phyloP scores from a whole-genome alignment of 1,284 basidiomycete genomes.

The Pterula multifida region DNA sequence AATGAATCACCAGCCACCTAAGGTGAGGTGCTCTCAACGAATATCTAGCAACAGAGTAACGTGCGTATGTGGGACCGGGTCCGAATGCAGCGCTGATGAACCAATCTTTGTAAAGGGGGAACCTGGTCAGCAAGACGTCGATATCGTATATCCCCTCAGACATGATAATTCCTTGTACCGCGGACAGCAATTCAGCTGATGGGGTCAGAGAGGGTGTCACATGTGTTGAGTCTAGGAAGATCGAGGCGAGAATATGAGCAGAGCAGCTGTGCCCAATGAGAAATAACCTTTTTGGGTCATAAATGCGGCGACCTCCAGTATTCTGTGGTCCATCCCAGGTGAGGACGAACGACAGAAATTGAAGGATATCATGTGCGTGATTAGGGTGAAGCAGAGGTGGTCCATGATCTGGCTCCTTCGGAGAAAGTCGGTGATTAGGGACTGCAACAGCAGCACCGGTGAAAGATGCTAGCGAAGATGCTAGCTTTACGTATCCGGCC shows the following conservation, averaged over 20 bases:
- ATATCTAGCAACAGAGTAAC: slow-evolving; percentile 35
- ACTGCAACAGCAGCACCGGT: slow-evolving; percentile 50
- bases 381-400: slow-evolving; percentile 45
- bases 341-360: slow-evolving; percentile 44
- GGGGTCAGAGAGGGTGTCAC: slow-evolving; percentile 32
- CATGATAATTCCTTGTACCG: slow-evolving; percentile 41
- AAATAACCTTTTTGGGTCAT: slow-evolving; percentile 33
- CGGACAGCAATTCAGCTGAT: slow-evolving; percentile 28
- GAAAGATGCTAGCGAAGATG: slow-evolving; percentile 31
- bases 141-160: slow-evolving; percentile 72
- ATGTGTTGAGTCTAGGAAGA: slow-evolving; percentile 45
- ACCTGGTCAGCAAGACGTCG: slow-evolving; percentile 44
- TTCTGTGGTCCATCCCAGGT: slow-evolving; percentile 25
- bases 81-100: slow-evolving; percentile 59
- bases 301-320: slow-evolving; percentile 14
- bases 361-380: slow-evolving; percentile 55
- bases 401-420: slow-evolving; percentile 22
- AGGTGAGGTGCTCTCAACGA: slow-evolving; percentile 22
- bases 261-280: slow-evolving; percentile 70
- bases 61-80: slow-evolving; percentile 29
- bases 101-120: slow-evolving; percentile 52
- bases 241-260: slow-evolving; percentile 66
- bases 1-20: slow-evolving; percentile 64
- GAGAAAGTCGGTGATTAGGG: slow-evolving; percentile 65
- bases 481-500: slow-evolving; percentile 39